A percentile compares a stretch with the other conserved stretches of the same genome.
Conservation (phyloP, 1,284 basidiomycete species). For the Athelia sp. region DNA sequence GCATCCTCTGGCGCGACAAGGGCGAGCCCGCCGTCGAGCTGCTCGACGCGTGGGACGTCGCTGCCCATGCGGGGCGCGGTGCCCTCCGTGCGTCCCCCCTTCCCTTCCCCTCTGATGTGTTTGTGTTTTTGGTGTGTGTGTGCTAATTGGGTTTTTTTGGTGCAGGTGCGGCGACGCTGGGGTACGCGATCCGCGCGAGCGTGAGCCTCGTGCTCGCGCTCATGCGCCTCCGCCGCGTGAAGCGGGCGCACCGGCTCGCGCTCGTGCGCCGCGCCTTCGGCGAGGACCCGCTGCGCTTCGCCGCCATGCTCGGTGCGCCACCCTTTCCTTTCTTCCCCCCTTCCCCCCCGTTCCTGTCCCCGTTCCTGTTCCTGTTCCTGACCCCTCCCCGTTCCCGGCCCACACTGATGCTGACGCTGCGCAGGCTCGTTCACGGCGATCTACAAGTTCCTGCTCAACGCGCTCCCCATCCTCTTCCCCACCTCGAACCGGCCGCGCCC, state of each 20-base stretch:
- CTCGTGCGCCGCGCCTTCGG: slow-evolving; percentile 78
- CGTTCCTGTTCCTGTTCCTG: no score
- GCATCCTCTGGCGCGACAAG: slow-evolving; percentile 80
- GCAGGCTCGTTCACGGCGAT: slow-evolving; percentile 76
- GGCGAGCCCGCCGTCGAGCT: slow-evolving; percentile 76
- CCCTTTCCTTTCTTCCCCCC: no score
- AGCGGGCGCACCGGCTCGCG: slow-evolving; percentile 47
- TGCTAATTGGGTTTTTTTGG: slow-evolving; percentile 2
- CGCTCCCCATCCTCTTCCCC: slow-evolving; percentile 75
- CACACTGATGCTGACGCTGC: slow-evolving; percentile 2
- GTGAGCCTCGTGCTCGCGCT: slow-evolving; percentile 76
- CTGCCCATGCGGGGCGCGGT: slow-evolving; percentile 71
- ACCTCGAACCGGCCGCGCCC: slow-evolving; percentile 17
- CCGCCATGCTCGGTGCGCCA: slow-evolving; percentile 79
- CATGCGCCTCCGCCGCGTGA: slow-evolving; percentile 62
- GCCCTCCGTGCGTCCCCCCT: slow-evolving; percentile 78
- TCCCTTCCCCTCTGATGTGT: background rate
- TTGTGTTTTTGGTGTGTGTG: slow-evolving; percentile 1
- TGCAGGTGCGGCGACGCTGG: slow-evolving; percentile 73
- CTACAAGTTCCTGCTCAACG: slow-evolving; percentile 81
- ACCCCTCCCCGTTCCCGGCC: slow-evolving; percentile 1
- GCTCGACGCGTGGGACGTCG: slow-evolving; percentile 60
- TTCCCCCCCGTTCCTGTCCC: no score
- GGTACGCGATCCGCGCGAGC: slow-evolving; percentile 74
- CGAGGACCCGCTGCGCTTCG: slow-evolving; percentile 74